Base-by-base conservation (phyloP, 2,329 filamentous ascomycete genomes). In the Aspergillus versicolor region DNA sequence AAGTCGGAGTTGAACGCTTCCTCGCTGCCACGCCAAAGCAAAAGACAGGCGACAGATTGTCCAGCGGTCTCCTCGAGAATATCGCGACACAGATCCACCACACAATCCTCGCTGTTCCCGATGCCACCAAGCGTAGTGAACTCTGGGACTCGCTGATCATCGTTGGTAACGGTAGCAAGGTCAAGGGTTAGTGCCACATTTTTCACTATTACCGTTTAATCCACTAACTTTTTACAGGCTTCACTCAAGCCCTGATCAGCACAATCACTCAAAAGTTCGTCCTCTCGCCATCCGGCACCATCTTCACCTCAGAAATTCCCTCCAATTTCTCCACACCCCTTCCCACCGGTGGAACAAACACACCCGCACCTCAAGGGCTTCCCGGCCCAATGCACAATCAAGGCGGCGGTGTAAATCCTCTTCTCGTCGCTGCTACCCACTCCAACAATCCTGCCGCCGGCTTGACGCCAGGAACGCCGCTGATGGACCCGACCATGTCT, bases 251-350 rank as follows among this genome's bases (percentile, higher is more conserved):
- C 64, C 86, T 99, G 47, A 73, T 97, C 38, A 84, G 89, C 66
- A 92, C 87, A 0, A 84, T 99, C 37, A 84, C 84, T 38, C 84
- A 88, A 48, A 92, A 92, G 63, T 94, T 96, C 73, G 84, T 97
- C 53, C 87, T 99, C 64, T 96, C 92, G 2, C 94, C 94, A 27
- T 93, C 91, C 1, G 92, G 91, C 50, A 97, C 92, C 42, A 97
- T 97, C 68, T 97, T 97, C 81, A 96, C 92, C 37, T 96, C 92
- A 21, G 94, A 99, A 75, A 86, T 97, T 38, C 94, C 94, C 7
- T 97, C 92, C 8, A 93, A 94, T 75, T 85, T 97, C 70, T 92
- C 90, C 30, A 97, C 94, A 0, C 94, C 94, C 1, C 84, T 89
- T 11, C 92, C 91, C 19, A 97, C 93, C 1, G 93, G 93, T 34